A percentile compares a stretch with the other conserved stretches of the same genome.
Evolutionary conservation across 176 grass and related monocot genomes (phyloP).

Genomic region (Eragrostis nindensis): DNA sequence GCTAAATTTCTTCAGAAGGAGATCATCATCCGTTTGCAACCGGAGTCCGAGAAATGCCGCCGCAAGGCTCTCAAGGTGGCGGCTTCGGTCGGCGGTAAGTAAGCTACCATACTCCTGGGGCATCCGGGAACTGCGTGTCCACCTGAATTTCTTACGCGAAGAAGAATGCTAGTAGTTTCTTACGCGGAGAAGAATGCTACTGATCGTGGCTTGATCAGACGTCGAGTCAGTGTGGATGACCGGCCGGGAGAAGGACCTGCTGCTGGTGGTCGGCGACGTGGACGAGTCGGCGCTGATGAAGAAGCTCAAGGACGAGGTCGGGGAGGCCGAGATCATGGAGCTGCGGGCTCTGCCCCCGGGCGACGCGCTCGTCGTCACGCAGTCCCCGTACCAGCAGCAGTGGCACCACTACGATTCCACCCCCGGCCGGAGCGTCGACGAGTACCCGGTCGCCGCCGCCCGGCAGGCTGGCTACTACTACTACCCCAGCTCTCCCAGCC

Average conservation of each 20-base stretch:
- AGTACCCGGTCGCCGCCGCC: not conserved
- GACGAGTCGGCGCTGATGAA: conserved; percentile 37
- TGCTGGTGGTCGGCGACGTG: conserved; percentile 53
- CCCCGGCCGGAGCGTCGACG: not conserved
- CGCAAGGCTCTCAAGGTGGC: conserved; percentile 42
- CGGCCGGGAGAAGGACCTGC: conserved; percentile 39
- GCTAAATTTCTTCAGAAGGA: conserved; percentile 32
- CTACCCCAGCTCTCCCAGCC: not conserved
- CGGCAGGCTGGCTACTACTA: not conserved
- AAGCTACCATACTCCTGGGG: no score
- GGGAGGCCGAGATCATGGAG: conserved; percentile 48
- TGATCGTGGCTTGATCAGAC: conserved; percentile 12
- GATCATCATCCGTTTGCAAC: conserved; percentile 45
- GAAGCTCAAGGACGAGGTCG: conserved; percentile 45
- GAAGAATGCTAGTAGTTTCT: no score
- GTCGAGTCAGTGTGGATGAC: conserved; percentile 40
- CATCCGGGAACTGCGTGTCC: no score
- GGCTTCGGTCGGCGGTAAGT: conserved; percentile 34
- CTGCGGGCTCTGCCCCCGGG: conserved; percentile 28
- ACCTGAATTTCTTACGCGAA: not conserved
- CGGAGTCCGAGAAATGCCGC: conserved; percentile 20
- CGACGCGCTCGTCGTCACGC: not conserved
- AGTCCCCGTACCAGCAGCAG: conserved; percentile 19
- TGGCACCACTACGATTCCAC: not conserved
- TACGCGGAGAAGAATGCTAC: not conserved